A percentile compares a stretch with the other conserved stretches of the same genome.
phyloP scores from a whole-genome alignment of 352 stramenopile genomes.

The Peronosclerospora sorghi region DNA sequence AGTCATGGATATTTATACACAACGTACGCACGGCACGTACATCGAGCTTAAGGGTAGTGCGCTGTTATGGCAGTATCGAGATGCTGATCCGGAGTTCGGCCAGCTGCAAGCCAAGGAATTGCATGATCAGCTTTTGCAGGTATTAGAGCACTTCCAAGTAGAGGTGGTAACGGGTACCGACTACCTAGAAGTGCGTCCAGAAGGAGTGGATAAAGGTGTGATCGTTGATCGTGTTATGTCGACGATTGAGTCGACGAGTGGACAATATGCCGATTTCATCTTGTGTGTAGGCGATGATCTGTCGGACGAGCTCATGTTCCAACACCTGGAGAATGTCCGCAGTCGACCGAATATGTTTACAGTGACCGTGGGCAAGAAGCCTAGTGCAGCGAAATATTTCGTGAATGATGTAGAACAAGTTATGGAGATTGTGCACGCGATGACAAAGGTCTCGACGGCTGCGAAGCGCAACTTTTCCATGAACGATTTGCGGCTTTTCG shows the following conservation, averaged over 20 bases:
- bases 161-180: slow-evolving; percentile 86
- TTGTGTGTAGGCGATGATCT: slow-evolving; percentile 96
- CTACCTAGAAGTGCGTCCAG: slow-evolving; percentile 91
- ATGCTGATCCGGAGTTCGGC: slow-evolving; percentile 98
- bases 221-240: slow-evolving; percentile 93
- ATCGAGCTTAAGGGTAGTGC: slow-evolving; percentile 98
- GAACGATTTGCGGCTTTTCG: slow-evolving; percentile 70
- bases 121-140: slow-evolving; percentile 93
- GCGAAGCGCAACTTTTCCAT: slow-evolving; percentile 79
- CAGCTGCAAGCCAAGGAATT: slow-evolving; percentile 97
- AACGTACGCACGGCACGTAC: slow-evolving; percentile 97
- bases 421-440: slow-evolving; percentile 85
- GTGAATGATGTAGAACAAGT: slow-evolving; percentile 96
- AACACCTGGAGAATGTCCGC: slow-evolving; percentile 68
- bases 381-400: slow-evolving; percentile 94
- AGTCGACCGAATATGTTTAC: slow-evolving; percentile 84
- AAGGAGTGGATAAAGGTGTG: slow-evolving; percentile 97
- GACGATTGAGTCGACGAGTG: slow-evolving; percentile 70
- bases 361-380: slow-evolving; percentile 97
- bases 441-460: slow-evolving; percentile 78
- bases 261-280: slow-evolving; percentile 91
- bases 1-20: slow-evolving; percentile 99
- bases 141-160: slow-evolving; percentile 92
- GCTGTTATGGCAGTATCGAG: slow-evolving; percentile 97
- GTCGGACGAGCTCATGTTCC: slow-evolving; percentile 98